Evolutionary conservation across 805 yeast species (phyloP), one percentile per base, ranked within the genome.

Genomic region (Metschnikowia santaceciliae): DNA sequence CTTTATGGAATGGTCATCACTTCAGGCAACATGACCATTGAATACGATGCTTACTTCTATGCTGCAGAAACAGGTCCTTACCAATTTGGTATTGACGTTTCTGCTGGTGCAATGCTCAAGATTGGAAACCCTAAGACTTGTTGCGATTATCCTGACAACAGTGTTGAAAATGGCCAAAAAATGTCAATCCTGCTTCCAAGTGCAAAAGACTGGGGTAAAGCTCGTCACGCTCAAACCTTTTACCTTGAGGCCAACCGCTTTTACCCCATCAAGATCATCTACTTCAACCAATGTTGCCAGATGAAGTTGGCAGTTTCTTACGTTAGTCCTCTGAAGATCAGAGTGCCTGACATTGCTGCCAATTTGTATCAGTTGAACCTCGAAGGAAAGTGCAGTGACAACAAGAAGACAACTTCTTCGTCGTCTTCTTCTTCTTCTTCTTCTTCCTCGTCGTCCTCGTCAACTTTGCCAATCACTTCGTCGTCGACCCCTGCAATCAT

Each of bases 211-310:
- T 15, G 34, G 44, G 30, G 23, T 13, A 5, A 26, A 35, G 14
- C 1, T 15, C 32, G 11, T 37, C 40, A 10, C 14, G 3, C 40
- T 10, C 23, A 37, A 19, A 37, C 34, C 4, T 38, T 52, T 23
- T n/a, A 33, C 17, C 51, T 54, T 14, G 30, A 22, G 13, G 50
- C 22, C 2, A 44, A 47, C 11, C 33, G 23, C 3, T 50, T 40
- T 13, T 54, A 52, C 37, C 55, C 57, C 2, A 36, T 52, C n/a
- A 45, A 39, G 26, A 34, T 54, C 19, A 50, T 54, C n/a, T 47
- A 22, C 32, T 50, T 49, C 44, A 52, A 54, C 48, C n/a, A 32
- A 20, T 42, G 46, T 33, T 42, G 37, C 22, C 33, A 30, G 30
- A 32, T 33, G 46, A 42, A 20, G 13, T 42, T 32, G 35, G 8